Evolutionary conservation across 306 rosid genomes (phyloP), one percentile per base, ranked within the genome.

Genomic region (Gillenia trifoliata): DNA sequence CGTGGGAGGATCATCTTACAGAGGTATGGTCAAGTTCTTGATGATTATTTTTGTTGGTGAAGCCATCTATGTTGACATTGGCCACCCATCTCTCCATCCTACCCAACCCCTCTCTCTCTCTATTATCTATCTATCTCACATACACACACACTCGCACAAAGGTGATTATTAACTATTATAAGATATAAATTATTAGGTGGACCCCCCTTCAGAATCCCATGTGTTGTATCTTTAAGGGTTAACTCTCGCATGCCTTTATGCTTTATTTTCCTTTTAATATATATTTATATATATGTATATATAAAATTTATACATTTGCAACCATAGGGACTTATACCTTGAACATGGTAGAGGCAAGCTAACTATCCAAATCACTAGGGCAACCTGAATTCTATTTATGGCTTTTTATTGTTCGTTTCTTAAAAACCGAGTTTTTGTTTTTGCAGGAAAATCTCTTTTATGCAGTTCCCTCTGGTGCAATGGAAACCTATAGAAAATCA

Each of bases 381-480:
- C 25, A 11, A 50, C 16, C 29, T 41, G 43, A 38, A 29, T 17
- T 19, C 40, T 41, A 28, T 54, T 70, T 3, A 40, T 62, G 7
- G 30, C 45, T 69, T 52, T 76, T n/a, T 47, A 30, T 29, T 11
- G 56, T 59, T 69, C 25, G 45, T 83, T n/a, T 45, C 50, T 72
- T 66, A 36, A 74, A 25, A 66, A 20, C 54, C 56, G 43, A 73
- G 52, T 74, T 82, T 74, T 75, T 72, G 74, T 62, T 76, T 80
- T 92, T 81, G 80, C 91, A 95, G 98, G 97, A 92, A 82, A 89
- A 41, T 81, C 90, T 95, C 66, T 89, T 95, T 82, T 95, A 95
- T 68, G 81, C 86, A 6, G 87, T 92, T 75, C 93, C 93, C 40
- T 81, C 82, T 73, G 77, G 92, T 77, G 98, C 97, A 77, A 84